A percentile compares a stretch with the other conserved stretches of the same genome.
These are phyloP conservation scores for Fomitopsis schrenkii DNA, from an alignment of 1,284 basidiomycete species.

Conservation along the genomic window DNA sequence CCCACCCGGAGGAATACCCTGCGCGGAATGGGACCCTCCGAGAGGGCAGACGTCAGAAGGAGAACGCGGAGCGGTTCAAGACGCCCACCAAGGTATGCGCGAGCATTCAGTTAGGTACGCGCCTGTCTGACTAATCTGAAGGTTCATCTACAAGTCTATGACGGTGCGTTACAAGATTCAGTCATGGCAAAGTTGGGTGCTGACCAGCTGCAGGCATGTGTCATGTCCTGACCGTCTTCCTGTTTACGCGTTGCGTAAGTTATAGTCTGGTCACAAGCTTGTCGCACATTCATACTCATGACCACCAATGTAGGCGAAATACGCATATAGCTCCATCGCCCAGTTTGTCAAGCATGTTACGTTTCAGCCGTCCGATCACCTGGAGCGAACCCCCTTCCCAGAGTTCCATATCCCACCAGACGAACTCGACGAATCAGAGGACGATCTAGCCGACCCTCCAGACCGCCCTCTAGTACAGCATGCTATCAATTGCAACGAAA, in stretches of 20 bases:
- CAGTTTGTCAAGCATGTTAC: conserved; percentile 55
- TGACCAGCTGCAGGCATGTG: conserved; percentile 46
- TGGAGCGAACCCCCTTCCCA: conserved; percentile 43
- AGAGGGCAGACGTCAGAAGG: conserved; percentile 43
- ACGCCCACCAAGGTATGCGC: conserved; percentile 60
- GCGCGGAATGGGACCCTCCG: conserved; percentile 52
- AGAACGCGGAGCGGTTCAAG: conserved; percentile 51
- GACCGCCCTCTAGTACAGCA: background rate
- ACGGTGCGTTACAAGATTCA: conserved; percentile 33
- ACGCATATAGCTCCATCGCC: conserved; percentile 53
- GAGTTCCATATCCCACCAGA: conserved; percentile 33
- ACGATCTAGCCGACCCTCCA: conserved; percentile 10
- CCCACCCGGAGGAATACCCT: conserved; percentile 70
- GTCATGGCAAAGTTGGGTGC: background rate
- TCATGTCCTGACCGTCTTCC: conserved; percentile 70
- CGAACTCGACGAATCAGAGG: conserved; percentile 17
- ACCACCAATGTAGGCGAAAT: conserved; percentile 40
- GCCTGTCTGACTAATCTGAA: conserved; percentile 11
- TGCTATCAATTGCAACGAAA: background rate
- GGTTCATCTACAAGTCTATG: conserved; percentile 76
- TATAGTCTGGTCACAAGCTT: background rate
- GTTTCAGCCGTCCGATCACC: conserved; percentile 29
- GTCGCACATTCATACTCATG: background rate
- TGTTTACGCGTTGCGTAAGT: conserved; percentile 57
- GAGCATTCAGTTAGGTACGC: background rate